These are phyloP conservation scores for Trametes cubensis DNA, from an alignment of 768 basidiomycete species.

Conservation along the genomic window DNA sequence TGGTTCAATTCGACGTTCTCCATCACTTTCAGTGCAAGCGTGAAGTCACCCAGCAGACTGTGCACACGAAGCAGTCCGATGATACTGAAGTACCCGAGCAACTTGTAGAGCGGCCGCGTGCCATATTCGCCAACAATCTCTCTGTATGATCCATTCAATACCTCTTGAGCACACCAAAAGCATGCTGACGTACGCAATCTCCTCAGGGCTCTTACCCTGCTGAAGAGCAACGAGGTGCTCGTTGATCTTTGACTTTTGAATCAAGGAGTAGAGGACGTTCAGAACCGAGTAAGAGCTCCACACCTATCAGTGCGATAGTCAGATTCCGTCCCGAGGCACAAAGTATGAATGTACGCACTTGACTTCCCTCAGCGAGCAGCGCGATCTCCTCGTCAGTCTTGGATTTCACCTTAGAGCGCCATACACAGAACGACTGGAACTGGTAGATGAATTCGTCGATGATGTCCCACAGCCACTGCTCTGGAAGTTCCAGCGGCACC, in stretches of 20 bases:
- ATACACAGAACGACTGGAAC: constrained; percentile 94
- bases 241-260: constrained; percentile 95
- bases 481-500: constrained; percentile 89
- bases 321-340: neutral
- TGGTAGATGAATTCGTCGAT: constrained; percentile 98
- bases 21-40: constrained; percentile 92
- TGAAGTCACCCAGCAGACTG: constrained; percentile 93
- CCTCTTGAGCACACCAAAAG: neutral
- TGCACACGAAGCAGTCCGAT: constrained; percentile 96
- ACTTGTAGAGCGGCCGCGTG: constrained; percentile 84
- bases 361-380: constrained; percentile 76
- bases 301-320: constrained; percentile 48
- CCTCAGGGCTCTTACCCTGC: constrained; percentile 77
- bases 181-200: constrained; percentile 67
- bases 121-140: constrained; percentile 93
- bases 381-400: constrained; percentile 90
- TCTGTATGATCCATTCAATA: constrained; percentile 41
- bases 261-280: constrained; percentile 97
- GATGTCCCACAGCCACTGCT: constrained; percentile 98
- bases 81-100: constrained; percentile 96
- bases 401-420: constrained; percentile 79
- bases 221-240: constrained; percentile 87
- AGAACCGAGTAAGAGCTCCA: constrained; percentile 99
- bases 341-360: constrained; percentile 38
- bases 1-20: constrained; percentile 91